These are phyloP conservation scores for Plasmodium yoelii DNA, from an alignment of 169 alveolate genomes.

Conservation along the genomic window DNA sequence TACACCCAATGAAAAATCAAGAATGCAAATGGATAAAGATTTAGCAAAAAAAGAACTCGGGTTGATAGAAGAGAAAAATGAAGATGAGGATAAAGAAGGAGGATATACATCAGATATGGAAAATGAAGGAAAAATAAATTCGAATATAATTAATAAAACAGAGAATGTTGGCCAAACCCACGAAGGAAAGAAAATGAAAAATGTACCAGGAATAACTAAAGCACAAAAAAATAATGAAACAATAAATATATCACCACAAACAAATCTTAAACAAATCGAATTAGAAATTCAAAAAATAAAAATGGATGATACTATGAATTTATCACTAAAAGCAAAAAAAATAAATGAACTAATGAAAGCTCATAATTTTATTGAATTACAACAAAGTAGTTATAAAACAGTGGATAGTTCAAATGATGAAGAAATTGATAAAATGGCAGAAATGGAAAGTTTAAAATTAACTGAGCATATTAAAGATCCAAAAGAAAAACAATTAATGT, in stretches of 20 bases:
- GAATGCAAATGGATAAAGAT: conserved; percentile 90
- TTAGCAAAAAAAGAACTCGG: conserved; percentile 90
- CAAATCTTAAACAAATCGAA: conserved; percentile 31
- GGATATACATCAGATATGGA: conserved; percentile 71
- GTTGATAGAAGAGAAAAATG: conserved; percentile 19
- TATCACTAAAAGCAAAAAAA: conserved; percentile 43
- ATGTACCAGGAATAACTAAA: not conserved
- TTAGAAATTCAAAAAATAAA: conserved; percentile 58
- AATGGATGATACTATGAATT: conserved; percentile 66
- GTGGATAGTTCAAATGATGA: conserved; percentile 1
- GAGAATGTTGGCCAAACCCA: not conserved
- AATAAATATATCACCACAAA: not conserved
- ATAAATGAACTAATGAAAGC: conserved; percentile 53
- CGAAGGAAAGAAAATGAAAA: not conserved
- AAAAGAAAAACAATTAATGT: conserved; percentile 53
- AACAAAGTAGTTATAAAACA: conserved; percentile 14
- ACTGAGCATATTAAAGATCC: conserved; percentile 49
- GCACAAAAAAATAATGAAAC: not conserved
- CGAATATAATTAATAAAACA: not conserved
- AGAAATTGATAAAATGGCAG: conserved; percentile 56
- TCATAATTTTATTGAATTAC: conserved; percentile 23
- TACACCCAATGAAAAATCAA: conserved; percentile 92
- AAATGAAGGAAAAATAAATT: conserved; percentile 48
- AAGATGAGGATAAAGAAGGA: conserved; percentile 2
- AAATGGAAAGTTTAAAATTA: conserved; percentile 38